Conservation (phyloP, 2,329 filamentous ascomycete genomes). For the Xylaria sp. region DNA sequence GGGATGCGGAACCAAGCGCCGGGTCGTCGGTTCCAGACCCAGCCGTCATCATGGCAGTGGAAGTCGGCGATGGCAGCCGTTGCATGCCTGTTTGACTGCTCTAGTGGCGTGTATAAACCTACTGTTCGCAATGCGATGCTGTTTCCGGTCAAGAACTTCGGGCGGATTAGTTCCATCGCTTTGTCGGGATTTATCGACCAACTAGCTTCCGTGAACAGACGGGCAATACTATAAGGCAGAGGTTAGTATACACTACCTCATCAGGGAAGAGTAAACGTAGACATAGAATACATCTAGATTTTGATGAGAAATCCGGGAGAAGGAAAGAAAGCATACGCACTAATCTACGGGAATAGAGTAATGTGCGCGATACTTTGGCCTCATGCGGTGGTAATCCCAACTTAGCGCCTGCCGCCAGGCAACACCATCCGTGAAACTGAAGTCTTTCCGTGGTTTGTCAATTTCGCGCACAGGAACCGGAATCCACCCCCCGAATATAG, state of each 20-base stretch:
- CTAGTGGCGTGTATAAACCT: conserved; percentile 28
- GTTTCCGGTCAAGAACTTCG: conserved; percentile 26
- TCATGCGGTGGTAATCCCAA: conserved; percentile 48
- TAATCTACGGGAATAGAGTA: conserved; percentile 50
- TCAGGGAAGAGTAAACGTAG: not conserved
- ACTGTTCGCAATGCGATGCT: conserved; percentile 34
- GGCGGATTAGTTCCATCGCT: conserved; percentile 37
- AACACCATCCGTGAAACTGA: conserved; percentile 46
- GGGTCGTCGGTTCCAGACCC: conserved; percentile 44
- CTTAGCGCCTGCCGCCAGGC: conserved; percentile 49
- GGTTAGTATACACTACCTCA: not conserved
- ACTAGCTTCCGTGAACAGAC: conserved; percentile 41
- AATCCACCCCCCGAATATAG: conserved; percentile 50
- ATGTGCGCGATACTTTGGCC: conserved; percentile 49
- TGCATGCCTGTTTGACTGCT: conserved; percentile 36
- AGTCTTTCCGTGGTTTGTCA: conserved; percentile 25
- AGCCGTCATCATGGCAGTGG: conserved; percentile 40
- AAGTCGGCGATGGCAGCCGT: conserved; percentile 47
- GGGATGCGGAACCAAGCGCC: conserved; percentile 47
- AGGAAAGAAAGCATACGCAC: conserved; percentile 39
- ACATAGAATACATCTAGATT: not conserved
- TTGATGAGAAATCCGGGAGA: not conserved
- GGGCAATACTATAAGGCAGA: conserved; percentile 38
- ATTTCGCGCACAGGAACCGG: conserved; percentile 45
- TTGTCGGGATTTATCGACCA: conserved; percentile 34